phyloP scores from a whole-genome alignment of 345 rosid genomes.

The Carallia brachiata region DNA sequence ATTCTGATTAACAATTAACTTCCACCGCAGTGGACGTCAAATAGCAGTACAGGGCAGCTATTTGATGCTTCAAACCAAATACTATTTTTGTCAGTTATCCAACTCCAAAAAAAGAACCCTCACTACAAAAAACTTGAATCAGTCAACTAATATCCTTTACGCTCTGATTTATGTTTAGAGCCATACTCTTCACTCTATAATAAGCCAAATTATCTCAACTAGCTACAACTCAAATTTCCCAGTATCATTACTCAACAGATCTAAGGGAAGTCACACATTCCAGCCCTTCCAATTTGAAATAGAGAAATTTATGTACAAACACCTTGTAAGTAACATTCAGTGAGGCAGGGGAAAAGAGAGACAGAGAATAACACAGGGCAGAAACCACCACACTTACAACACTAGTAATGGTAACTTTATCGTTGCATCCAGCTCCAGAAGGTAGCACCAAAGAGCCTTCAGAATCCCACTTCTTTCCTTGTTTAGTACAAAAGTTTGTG shows the following conservation, averaged over 20 bases:
- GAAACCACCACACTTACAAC: constrained; percentile 54
- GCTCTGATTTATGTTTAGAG: neutral
- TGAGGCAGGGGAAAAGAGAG: neutral
- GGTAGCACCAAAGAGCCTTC: constrained; percentile 48
- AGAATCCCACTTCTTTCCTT: constrained; percentile 35
- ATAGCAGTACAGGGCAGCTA: too few relatives aligned
- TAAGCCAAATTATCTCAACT: neutral
- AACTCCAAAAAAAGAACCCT: neutral
- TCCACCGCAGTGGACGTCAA: too few relatives aligned
- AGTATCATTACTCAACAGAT: neutral
- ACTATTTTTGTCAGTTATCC: neutral
- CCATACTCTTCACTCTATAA: neutral
- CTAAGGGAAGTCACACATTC: neutral
- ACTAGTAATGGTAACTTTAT: constrained; percentile 64
- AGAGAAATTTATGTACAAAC: neutral
- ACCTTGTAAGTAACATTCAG: neutral
- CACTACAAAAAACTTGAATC: neutral
- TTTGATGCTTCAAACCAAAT: neutral
- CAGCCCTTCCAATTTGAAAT: neutral
- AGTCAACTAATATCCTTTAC: neutral
- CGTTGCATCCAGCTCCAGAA: constrained; percentile 62
- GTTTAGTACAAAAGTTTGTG: constrained; percentile 29
- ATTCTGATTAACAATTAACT: too few relatives aligned
- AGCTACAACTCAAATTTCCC: neutral
- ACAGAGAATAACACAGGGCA: neutral